Base-by-base conservation (phyloP, 2,329 filamentous ascomycete species). In the Zymoseptoria pseudotritici region DNA sequence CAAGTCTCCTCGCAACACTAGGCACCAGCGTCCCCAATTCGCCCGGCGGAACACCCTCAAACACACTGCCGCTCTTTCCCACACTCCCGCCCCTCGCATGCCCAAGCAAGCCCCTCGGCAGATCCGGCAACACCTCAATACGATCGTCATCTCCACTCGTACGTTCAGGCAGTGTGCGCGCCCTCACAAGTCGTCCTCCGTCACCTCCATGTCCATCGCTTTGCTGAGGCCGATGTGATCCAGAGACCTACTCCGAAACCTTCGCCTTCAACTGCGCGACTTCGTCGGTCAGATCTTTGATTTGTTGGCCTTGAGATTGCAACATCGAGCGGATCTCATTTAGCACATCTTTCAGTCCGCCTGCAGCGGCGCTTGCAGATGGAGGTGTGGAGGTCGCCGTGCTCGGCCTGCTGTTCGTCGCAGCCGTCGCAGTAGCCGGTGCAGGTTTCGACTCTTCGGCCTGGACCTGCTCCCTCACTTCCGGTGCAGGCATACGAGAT, bases 261-360 rank as follows among this genome's bases (percentile, higher is more conserved):
- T 63, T 88, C 75, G 85, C 85, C 83, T 95, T 96, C 67, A 97
- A 80, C 17, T 83, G 82, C 71, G 94, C 90, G 13, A 96, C 86
- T 74, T 95, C 90, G 29, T 89, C 82, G 55, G 83, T 88, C 76
- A 96, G 89, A n/a, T 83, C 80, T 63, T 80, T 84, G 71, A 96
- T 89, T 65, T 91, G 85, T 78, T 84, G 85, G 58, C 84, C 90
- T 76, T 96, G 91, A 64, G 83, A 82, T 73, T 90, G 85, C 36
- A 97, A 80, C 67, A 94, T 78, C 58, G 83, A 78, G 76, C 90
- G 93, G 76, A 96, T 94, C 69, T 92, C 83, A 46, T 83, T 79
- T 51, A 96, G 82, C 5, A 87, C 85, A 29, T 84, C 79, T 68
- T 87, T 85, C 11, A 90, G 79, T 7, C 78, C 77, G 50, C 80